Evolutionary conservation across 192 early-diverging fungal species (phyloP), one percentile per base, ranked within the genome.

Genomic region (Neocallimastix lanati): DNA sequence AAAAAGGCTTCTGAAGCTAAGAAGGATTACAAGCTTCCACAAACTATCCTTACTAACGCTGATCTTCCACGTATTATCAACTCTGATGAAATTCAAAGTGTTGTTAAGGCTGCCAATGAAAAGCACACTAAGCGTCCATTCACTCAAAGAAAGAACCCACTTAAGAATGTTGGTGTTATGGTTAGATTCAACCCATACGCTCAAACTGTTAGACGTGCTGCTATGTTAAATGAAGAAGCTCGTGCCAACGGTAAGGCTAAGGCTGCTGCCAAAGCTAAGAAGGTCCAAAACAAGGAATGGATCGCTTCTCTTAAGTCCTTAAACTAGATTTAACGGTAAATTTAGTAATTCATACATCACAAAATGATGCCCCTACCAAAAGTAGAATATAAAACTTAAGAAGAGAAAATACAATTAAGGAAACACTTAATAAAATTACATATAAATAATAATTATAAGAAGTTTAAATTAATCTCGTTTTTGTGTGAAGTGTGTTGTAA

Each of bases 111-210:
- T 82, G 95, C 96, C 77, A 93, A 94, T 79, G 81, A 90, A 82
- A 85, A 90, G 84, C 81, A 87, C 83, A 89, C 89, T 88, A 94
- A 94, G 90, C 93, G 96, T 82, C 96, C 97, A 25, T 96, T 90
- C 92, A 91, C 92, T 82, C 95, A 96, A 87, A 96, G 97, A 93
- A 98, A 98, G 94, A 99, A 99, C 94, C 96, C 96, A 77, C 91
- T 99, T 85, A 88, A 90, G 84, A 97, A 96, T 89, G 88, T 89
- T 78, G 94, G 92, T 83, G 90, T 97, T 77, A 91, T 96, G 85
- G 91, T 93, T 85, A 92, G 96, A 81, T 92, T 99, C 83, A 98
- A 99, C 93, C 96, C 96, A 80, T 98, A 99, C 86, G 95, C 94
- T 78, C 92, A 93, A 86, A 92, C 93, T 77, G 85, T 95, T 78